Conservation (phyloP, 2,329 filamentous ascomycete genomes). For the Trichoderma atrobrunneum region DNA sequence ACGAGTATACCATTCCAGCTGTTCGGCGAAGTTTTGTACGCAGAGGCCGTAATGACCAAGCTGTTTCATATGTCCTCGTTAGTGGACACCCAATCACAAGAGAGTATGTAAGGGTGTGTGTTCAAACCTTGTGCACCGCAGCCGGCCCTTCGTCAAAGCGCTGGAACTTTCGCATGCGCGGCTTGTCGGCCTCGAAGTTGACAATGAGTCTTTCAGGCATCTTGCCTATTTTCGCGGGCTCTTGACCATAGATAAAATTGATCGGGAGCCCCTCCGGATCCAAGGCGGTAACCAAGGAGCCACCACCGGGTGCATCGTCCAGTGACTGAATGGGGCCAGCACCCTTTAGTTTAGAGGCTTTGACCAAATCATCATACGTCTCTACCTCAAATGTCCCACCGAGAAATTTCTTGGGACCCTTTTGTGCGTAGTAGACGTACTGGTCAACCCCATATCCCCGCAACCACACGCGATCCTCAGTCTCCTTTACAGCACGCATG, state of each 20-base stretch:
- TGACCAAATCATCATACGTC: constrained; percentile 16
- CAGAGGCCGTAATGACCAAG: neutral
- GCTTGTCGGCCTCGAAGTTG: neutral
- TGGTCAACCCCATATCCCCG: constrained; percentile 19
- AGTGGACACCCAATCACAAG: neutral
- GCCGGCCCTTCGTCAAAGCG: neutral
- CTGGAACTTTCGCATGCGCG: neutral
- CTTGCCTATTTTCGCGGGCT: neutral
- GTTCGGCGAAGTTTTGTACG: neutral
- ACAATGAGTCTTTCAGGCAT: neutral
- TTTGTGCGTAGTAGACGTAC: constrained; percentile 19
- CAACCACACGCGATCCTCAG: constrained; percentile 16
- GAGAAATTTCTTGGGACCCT: constrained; percentile 16
- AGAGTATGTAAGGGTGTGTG: neutral
- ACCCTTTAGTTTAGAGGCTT: constrained; percentile 1
- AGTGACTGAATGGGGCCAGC: constrained; percentile 9
- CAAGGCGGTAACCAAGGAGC: constrained; percentile 15
- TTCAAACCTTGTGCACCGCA: neutral
- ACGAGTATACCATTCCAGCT: constrained; percentile 37
- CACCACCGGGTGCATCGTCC: constrained; percentile 20
- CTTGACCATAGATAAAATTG: neutral
- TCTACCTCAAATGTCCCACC: constrained; percentile 20
- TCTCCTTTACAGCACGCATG: constrained; percentile 14
- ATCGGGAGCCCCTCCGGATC: constrained; percentile 18
- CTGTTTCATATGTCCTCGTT: neutral